phyloP scores from a whole-genome alignment of 163 green algal species.

The Dunaliella salina region DNA sequence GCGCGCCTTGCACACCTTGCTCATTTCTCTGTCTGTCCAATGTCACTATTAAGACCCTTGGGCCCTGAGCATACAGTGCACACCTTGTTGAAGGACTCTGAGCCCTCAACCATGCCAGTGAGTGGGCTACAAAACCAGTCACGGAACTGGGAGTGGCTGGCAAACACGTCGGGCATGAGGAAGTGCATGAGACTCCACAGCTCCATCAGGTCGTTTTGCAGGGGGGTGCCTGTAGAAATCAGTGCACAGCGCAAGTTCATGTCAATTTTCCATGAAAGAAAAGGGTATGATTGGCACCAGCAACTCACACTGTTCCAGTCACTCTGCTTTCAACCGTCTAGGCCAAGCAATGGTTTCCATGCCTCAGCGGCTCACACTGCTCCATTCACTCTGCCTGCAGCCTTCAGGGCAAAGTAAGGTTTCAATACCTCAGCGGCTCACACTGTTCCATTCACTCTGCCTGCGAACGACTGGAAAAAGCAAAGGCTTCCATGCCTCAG shows the following conservation, averaged over 20 bases:
- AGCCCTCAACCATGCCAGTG: constrained; percentile 84
- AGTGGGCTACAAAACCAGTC: constrained; percentile 97
- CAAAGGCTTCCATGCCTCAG: too few relatives aligned
- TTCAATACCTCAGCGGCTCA: too few relatives aligned
- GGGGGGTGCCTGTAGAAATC: constrained; percentile 46
- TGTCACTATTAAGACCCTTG: too few relatives aligned
- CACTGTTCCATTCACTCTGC: too few relatives aligned
- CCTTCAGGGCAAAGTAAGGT: too few relatives aligned
- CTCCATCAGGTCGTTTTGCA: constrained; percentile 99
- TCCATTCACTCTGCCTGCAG: too few relatives aligned
- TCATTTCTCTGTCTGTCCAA: too few relatives aligned
- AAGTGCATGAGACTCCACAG: constrained; percentile 98
- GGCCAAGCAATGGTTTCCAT: too few relatives aligned
- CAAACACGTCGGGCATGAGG: constrained; percentile 91
- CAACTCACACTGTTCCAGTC: too few relatives aligned
- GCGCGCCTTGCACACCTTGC: not conserved
- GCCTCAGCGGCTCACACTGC: too few relatives aligned
- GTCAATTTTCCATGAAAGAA: not conserved
- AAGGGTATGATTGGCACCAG: not conserved
- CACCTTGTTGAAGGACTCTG: constrained; percentile 69
- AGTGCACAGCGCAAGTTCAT: not conserved
- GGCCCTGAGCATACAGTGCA: not conserved
- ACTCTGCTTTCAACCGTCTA: too few relatives aligned
- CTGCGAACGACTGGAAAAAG: too few relatives aligned
- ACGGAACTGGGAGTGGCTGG: constrained; percentile 86